Conservation (phyloP, 2,329 filamentous ascomycete species). For the Fusarium succisae region DNA sequence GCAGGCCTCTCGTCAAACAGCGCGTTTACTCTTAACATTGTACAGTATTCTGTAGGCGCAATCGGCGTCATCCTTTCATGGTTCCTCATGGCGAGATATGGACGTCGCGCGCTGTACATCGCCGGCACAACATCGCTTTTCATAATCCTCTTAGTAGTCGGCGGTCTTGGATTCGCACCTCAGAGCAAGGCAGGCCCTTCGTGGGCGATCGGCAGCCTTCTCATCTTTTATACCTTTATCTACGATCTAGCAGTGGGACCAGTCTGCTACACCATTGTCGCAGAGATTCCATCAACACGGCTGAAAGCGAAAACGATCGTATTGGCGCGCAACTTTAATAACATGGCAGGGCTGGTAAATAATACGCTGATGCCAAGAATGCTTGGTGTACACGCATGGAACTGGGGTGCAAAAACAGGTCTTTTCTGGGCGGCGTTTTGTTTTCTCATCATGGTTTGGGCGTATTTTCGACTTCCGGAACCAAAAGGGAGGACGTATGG, state of each 20-base stretch:
- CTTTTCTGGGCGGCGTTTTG: constrained; percentile 53
- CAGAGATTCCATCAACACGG: constrained; percentile 57
- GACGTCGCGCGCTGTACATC: constrained; percentile 57
- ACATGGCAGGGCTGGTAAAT: constrained; percentile 57
- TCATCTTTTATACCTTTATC: constrained; percentile 55
- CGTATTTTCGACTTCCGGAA: constrained; percentile 63
- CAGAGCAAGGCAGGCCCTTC: constrained; percentile 51
- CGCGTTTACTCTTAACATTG: constrained; percentile 52
- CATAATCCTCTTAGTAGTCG: constrained; percentile 53
- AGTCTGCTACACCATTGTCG: constrained; percentile 86
- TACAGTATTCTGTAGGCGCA: constrained; percentile 54
- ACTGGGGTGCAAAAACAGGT: constrained; percentile 59
- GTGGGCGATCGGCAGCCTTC: constrained; percentile 58
- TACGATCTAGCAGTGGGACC: constrained; percentile 51
- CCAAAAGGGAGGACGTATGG: constrained; percentile 62
- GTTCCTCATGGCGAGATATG: constrained; percentile 53
- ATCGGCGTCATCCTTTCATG: constrained; percentile 58
- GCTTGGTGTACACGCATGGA: constrained; percentile 55
- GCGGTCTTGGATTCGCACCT: constrained; percentile 62
- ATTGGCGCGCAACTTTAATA: constrained; percentile 58
- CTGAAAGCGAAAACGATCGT: constrained; percentile 58
- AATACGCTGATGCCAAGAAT: constrained; percentile 58
- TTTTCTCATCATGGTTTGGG: constrained; percentile 58
- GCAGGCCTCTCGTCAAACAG: constrained; percentile 50
- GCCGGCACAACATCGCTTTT: constrained; percentile 59